Conservation (phyloP, 140 eudicot genomes). For the Flaveria floridana region DNA sequence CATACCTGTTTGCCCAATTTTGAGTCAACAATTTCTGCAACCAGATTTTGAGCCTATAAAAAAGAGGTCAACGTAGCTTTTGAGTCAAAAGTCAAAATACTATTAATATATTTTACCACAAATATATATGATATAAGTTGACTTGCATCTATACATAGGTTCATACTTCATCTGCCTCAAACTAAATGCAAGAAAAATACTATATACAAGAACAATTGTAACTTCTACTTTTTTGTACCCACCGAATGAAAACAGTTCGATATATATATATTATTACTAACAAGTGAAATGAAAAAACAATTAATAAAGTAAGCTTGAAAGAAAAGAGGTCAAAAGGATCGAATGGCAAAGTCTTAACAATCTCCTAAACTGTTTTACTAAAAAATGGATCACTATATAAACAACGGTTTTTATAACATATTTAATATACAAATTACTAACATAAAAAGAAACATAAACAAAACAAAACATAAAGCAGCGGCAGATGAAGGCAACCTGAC, state of each 20-base stretch:
- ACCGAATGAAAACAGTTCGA: background rate
- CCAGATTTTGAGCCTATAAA: constrained; percentile 84
- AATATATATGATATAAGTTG: background rate
- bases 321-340: background rate
- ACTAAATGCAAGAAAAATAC: no score
- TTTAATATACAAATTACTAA: background rate
- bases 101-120: background rate
- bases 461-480: background rate
- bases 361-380: background rate
- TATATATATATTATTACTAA: background rate
- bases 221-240: background rate
- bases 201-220: background rate
- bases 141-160: background rate
- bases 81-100: constrained; percentile 1
- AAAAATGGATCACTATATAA: background rate
- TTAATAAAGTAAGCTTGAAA: background rate
- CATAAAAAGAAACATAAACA: background rate
- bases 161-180: constrained; percentile 8
- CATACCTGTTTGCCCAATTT: constrained; percentile 91
- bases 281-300: background rate
- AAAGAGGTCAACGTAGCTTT: constrained; percentile 20
- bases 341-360: background rate
- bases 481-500: background rate
- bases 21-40: constrained; percentile 93
- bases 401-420: background rate